Evolutionary conservation across 257 asterid species (phyloP).

Genomic region (Nicotiana benthamiana): DNA sequence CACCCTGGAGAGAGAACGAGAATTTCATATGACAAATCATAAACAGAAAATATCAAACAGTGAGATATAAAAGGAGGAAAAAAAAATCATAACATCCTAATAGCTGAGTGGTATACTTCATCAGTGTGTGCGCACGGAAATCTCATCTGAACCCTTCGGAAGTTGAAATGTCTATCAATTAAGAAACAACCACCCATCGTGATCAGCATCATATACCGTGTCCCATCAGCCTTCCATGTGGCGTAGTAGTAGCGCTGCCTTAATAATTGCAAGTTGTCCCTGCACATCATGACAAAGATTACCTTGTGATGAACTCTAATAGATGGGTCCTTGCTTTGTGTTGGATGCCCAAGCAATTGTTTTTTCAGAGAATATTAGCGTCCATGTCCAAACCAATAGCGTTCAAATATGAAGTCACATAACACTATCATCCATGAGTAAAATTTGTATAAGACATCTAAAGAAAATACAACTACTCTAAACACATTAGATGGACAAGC

Average conservation of each 20-base stretch:
- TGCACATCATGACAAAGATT: conserved; percentile 23
- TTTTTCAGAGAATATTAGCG: background rate
- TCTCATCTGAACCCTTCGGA: conserved; percentile 96
- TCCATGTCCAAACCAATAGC: background rate
- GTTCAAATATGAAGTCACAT: background rate
- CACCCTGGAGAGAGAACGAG: conserved; percentile 35
- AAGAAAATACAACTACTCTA: background rate
- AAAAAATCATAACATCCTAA: background rate
- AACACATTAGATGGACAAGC: background rate
- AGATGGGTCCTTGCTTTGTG: background rate
- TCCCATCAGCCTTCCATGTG: conserved; percentile 99
- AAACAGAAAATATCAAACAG: conserved; percentile 7
- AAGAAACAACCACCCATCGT: conserved; percentile 95
- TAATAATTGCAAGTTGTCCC: conserved; percentile 84
- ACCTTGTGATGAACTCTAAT: background rate
- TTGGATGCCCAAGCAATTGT: background rate
- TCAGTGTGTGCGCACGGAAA: conserved; percentile 66
- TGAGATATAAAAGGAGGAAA: conserved; percentile 9
- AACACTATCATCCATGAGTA: background rate
- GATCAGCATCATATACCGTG: conserved; percentile 97
- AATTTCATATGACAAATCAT: conserved; percentile 1
- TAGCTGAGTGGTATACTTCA: conserved; percentile 44
- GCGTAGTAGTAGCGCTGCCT: conserved; percentile 95
- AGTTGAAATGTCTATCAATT: conserved; percentile 78
- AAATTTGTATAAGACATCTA: background rate